These are phyloP conservation scores for Vaccinium macrocarpon DNA, from an alignment of 148 eudicot genomes.

Conservation along the genomic window DNA sequence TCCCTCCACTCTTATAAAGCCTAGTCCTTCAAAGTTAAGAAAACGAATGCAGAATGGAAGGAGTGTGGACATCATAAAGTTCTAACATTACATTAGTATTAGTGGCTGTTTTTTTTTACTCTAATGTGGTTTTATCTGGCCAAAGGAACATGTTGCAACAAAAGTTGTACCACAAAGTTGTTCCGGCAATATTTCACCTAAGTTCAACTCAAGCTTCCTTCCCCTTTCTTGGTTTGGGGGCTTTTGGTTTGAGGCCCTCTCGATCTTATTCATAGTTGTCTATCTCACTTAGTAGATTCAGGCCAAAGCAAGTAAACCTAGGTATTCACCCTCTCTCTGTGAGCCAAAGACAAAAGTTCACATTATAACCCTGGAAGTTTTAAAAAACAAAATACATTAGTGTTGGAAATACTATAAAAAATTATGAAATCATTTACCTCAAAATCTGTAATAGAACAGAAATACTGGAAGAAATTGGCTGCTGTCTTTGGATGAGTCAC, in stretches of 20 bases:
- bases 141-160: neutral
- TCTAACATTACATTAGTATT: neutral
- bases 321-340: neutral
- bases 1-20: neutral
- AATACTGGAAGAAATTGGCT: too few species aligned
- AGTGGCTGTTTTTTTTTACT: neutral
- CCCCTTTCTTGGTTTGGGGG: too few species aligned
- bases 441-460: too few species aligned
- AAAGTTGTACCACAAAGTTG: neutral
- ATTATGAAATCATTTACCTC: too few species aligned
- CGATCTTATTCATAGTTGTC: too few species aligned
- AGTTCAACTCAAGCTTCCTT: neutral
- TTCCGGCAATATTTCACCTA: neutral
- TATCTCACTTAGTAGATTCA: slow-evolving; percentile 1
- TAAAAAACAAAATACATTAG: neutral
- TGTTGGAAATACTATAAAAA: too few species aligned
- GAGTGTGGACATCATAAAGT: neutral
- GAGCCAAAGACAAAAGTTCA: neutral
- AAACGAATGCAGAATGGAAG: neutral
- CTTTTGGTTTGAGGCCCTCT: too few species aligned
- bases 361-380: neutral
- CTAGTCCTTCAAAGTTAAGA: neutral
- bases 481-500: too few species aligned
- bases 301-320: neutral
- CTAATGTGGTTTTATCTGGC: neutral